Percentiles rank a stretch among this genome's conserved stretches.
phyloP scores from a whole-genome alignment of 2,329 filamentous ascomycete genomes.

The Rutstroemia sp. region DNA sequence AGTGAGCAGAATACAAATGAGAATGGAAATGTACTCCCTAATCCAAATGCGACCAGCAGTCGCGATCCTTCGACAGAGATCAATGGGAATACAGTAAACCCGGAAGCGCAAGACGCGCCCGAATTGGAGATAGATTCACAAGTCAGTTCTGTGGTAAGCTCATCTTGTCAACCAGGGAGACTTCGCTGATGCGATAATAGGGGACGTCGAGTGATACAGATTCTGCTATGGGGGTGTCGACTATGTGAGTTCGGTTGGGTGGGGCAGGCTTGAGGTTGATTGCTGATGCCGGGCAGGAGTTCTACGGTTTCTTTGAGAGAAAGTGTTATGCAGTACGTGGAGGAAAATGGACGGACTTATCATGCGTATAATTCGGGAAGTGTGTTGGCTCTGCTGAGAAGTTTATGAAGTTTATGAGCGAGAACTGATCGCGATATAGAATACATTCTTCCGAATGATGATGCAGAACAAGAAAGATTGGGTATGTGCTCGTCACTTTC shows the following conservation, averaged over 20 bases:
- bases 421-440: conserved; percentile 1
- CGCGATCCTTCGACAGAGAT: too few relatives aligned
- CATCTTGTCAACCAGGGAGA: too few relatives aligned
- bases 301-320: conserved; percentile 19
- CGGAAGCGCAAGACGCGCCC: not conserved
- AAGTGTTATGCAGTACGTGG: conserved; percentile 32
- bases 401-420: not conserved
- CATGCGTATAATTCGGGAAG: conserved; percentile 19
- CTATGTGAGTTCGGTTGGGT: not conserved
- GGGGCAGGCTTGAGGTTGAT: not conserved
- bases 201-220: not conserved
- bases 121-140: not conserved
- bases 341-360: conserved; percentile 28
- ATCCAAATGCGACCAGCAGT: not conserved
- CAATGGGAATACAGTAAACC: not conserved
- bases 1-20: too few relatives aligned
- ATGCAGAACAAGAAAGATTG: conserved; percentile 8
- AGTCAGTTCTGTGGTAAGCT: not conserved
- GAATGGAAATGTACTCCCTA: not conserved
- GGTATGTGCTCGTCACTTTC: not conserved
- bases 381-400: not conserved
- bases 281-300: not conserved
- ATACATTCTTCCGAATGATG: conserved; percentile 18
- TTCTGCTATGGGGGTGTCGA: not conserved
- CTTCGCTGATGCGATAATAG: too few relatives aligned